Percentiles rank a stretch among this genome's conserved stretches.
Evolutionary conservation across 106 monocot species (phyloP).

Genomic region (Phalaenopsis equestris): DNA sequence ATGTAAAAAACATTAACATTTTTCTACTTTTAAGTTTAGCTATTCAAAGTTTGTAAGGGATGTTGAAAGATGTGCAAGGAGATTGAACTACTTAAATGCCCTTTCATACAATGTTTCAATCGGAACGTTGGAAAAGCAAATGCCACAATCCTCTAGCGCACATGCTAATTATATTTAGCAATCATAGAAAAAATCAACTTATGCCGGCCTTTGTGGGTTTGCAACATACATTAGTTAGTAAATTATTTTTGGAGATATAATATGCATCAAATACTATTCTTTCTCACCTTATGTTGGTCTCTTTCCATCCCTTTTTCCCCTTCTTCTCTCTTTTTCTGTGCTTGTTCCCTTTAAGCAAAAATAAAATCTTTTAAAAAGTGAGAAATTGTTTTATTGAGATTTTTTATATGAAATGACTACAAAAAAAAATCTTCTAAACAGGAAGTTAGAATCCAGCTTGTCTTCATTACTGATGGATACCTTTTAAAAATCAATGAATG

Average conservation of each 20-base stretch:
- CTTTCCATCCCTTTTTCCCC: conserved; percentile 50
- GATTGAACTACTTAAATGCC: too few species aligned
- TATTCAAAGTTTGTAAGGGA: too few species aligned
- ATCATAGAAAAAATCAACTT: too few species aligned
- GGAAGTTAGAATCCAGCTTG: not conserved
- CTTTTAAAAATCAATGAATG: not conserved
- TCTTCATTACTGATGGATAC: not conserved
- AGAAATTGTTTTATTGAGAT: not conserved
- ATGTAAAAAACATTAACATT: too few species aligned
- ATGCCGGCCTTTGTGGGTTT: not conserved
- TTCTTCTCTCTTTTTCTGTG: conserved; percentile 33
- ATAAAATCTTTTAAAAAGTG: not conserved
- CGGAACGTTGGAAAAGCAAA: too few species aligned
- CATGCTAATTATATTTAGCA: too few species aligned
- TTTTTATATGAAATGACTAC: not conserved
- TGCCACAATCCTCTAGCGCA: too few species aligned
- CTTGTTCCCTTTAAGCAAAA: conserved; percentile 29
- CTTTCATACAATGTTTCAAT: too few species aligned
- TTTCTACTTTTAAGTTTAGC: too few species aligned
- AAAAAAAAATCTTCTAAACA: too few species aligned
- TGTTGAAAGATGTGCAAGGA: too few species aligned
- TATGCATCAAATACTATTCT: not conserved
- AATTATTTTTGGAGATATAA: not conserved
- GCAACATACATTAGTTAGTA: not conserved
- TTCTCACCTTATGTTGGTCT: conserved; percentile 60